A percentile compares a stretch with the other conserved stretches of the same genome.
These are phyloP conservation scores for Alternaria rosae DNA, from an alignment of 2,329 filamentous ascomycete species.

Conservation along the genomic window DNA sequence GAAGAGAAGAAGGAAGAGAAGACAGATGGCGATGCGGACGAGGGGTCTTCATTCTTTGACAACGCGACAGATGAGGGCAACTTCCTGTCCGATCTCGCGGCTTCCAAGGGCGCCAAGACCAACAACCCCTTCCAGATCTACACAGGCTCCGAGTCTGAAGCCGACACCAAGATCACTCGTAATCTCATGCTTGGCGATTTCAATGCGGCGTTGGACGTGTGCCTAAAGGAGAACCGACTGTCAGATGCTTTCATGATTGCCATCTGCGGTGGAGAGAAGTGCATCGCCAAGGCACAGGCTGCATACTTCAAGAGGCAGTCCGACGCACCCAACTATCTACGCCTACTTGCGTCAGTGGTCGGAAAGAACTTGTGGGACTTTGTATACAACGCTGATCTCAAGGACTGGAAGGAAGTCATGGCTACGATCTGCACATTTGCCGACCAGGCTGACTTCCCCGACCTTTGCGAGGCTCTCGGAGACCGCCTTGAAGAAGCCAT, in stretches of 20 bases:
- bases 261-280: slow-evolving; percentile 91
- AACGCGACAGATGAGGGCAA: slow-evolving; percentile 75
- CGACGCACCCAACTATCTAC: slow-evolving; percentile 87
- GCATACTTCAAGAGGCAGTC: slow-evolving; percentile 86
- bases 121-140: slow-evolving; percentile 94
- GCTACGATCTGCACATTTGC: slow-evolving; percentile 95
- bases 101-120: slow-evolving; percentile 89
- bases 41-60: slow-evolving; percentile 78
- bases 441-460: slow-evolving; percentile 86
- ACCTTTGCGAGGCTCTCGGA: slow-evolving; percentile 92
- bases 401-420: slow-evolving; percentile 97
- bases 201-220: slow-evolving; percentile 86
- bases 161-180: slow-evolving; percentile 86
- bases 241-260: slow-evolving; percentile 98
- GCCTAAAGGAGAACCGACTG: slow-evolving; percentile 85
- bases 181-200: slow-evolving; percentile 92
- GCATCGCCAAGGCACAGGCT: slow-evolving; percentile 91
- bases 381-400: slow-evolving; percentile 92
- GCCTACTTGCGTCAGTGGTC: slow-evolving; percentile 88
- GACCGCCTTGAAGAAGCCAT: slow-evolving; percentile 82
- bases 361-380: slow-evolving; percentile 98
- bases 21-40: slow-evolving; percentile 55
- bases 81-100: slow-evolving; percentile 83
- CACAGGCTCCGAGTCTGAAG: slow-evolving; percentile 79
- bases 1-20: slow-evolving; percentile 47